Base-by-base conservation (phyloP, 1,284 basidiomycete species). In the Psilocybe mexicana region DNA sequence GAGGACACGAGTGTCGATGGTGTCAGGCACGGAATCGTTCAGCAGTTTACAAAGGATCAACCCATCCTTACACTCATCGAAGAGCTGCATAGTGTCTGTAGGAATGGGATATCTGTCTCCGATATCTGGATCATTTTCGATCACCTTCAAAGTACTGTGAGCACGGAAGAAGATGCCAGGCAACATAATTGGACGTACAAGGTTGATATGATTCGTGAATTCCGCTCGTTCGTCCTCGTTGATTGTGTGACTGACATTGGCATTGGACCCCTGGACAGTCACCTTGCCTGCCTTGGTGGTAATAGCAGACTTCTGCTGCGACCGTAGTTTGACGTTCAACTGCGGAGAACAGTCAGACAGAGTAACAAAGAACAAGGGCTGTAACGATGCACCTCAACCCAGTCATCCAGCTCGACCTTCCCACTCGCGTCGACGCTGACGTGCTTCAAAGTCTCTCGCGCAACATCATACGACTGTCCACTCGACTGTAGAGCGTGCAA, bases 21-120 rank as follows among this genome's bases (percentile, higher is more conserved):
- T 99, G 74, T 99, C 96, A 23, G 96, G 94, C 1, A 99, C 96
- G 35, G 96, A 96, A 75, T 98, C 96, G 76, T 99, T 98, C 82
- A 98, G 96, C 64, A 98, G 90, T 83, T 98, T 98, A 77, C 92
- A 97, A 43, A 99, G 89, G 65, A 99, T 88, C 65, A 99, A 81
- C 67, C 96, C 96, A 70, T 99, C 96, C 70, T 89, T 85, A 74
- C 90, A 93, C 74, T 99, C 96, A 72, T 99, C 97, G 67, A 99
- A 99, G 57, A 99, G 85, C 69, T 99, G 97, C 93, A 99, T 98
- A 25, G 94, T 98, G 64, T 94, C 85, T n/a, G 94, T 96, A 0
- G 96, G 95, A 65, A 99, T 96, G 10, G 96, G 96, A 58, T 96
- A 83, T 43, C 94, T 85, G 60, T 80, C 75, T 23, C 87, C 90